Conservation (phyloP, 1,284 basidiomycete genomes). For the Trichosporon sp. region DNA sequence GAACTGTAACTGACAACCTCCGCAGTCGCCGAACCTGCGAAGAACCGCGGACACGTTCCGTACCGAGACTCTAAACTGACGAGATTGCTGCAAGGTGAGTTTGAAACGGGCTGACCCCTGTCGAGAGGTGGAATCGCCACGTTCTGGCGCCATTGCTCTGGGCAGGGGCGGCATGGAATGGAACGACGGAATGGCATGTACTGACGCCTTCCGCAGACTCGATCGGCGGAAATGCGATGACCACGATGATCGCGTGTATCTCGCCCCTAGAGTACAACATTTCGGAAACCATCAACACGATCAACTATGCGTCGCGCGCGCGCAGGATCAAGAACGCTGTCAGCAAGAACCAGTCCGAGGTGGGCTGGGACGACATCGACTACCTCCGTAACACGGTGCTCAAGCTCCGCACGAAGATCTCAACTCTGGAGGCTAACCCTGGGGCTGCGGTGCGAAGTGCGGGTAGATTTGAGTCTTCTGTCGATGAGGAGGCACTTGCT, state of each 20-base stretch:
- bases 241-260: slow-evolving; percentile 98
- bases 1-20: slow-evolving; percentile 8
- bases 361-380: slow-evolving; percentile 97
- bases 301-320: slow-evolving; percentile 97
- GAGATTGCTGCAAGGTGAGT: slow-evolving; percentile 66
- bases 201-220: slow-evolving; percentile 58
- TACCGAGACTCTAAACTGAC: slow-evolving; percentile 98
- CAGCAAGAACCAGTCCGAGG: slow-evolving; percentile 87
- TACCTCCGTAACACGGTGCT: slow-evolving; percentile 83
- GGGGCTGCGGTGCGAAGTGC: slow-evolving; percentile 29
- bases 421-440: slow-evolving; percentile 58
- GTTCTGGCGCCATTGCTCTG: neutral
- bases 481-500: slow-evolving; percentile 74
- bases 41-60: slow-evolving; percentile 66
- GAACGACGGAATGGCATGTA: neutral
- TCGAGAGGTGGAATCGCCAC: neutral
- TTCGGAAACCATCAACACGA: slow-evolving; percentile 89
- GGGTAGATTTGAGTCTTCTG: slow-evolving; percentile 10
- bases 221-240: slow-evolving; percentile 95
- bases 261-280: slow-evolving; percentile 90
- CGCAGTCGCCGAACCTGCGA: slow-evolving; percentile 81
- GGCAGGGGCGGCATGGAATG: neutral
- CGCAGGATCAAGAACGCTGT: slow-evolving; percentile 96
- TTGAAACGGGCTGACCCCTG: neutral
- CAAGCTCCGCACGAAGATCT: slow-evolving; percentile 65